Evolutionary conservation across 139 green algal genomes (phyloP), one percentile per base, ranked within the genome.

Genomic region (Desmodesmus armatus): DNA sequence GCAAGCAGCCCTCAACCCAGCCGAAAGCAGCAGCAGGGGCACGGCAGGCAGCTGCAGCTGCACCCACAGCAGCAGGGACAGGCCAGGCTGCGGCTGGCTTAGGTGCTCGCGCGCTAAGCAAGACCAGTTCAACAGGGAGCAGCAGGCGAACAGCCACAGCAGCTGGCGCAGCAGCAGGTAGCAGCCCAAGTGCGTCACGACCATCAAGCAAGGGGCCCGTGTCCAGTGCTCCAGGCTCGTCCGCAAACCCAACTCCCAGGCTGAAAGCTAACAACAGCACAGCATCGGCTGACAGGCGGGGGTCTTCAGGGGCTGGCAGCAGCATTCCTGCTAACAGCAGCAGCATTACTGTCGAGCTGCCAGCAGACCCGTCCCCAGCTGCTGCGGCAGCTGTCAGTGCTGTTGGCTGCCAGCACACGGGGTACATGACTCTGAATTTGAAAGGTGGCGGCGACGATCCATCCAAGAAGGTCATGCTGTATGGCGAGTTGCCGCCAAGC

Each of bases 401-500:
- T 49, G 49, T 53, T 55, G 53, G 75, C 29, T 82, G 75, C 31
- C 75, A 72, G 75, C 75, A 82, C 29, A 82, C 53, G 37, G 53
- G 75, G 23, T 71, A 71, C 27, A 82, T 82, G 75, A 70, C 23
- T 3, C 53, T 82, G 75, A 70, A 71, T 51, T 53, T 82, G 7
- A 82, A 82, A 19, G 75, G 75, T 19, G 75, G 75, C 5, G 75
- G 53, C 55, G 75, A 82, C 39, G 53, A 23, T 39, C 53, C 75
- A 37, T 53, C 75, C 21, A 74, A 62, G 58, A 84, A 72, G 27
- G 83, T 87, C 15, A 60, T 78, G 62, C 65, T 89, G 35, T 73
- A 78, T 11, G 92, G 88, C 31, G 74, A 91, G 41, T 82, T 93
- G 37, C 90, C 91, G 5, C 91, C 92, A 55, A 88, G 87, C 11